Evolutionary conservation across 108 stramenopile species (phyloP).

Genomic region (Cyclotella kingstonii): DNA sequence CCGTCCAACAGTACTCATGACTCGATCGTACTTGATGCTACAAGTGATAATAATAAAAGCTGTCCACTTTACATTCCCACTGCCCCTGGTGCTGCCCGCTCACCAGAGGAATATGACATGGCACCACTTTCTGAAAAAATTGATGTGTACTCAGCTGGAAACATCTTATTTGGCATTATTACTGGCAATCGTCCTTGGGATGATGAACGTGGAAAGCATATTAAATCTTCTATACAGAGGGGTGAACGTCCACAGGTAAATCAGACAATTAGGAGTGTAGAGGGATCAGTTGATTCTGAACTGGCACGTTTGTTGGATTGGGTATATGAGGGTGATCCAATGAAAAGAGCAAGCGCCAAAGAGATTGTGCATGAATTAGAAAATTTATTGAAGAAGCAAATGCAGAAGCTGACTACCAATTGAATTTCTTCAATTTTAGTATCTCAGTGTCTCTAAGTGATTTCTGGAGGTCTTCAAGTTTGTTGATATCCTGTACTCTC

Average conservation of each 20-base stretch:
- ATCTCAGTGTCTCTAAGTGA: too few species aligned
- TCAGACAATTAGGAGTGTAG: constrained; percentile 31
- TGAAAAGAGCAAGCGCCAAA: constrained; percentile 35
- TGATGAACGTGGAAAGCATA: constrained; percentile 32
- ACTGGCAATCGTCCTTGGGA: constrained; percentile 40
- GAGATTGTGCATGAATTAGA: constrained; percentile 44
- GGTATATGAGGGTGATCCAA: constrained; percentile 40
- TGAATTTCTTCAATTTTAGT: too few species aligned
- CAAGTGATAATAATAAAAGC: constrained; percentile 5
- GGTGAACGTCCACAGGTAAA: constrained; percentile 33
- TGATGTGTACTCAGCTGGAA: constrained; percentile 45
- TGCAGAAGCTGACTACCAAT: not conserved
- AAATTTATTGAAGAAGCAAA: constrained; percentile 17
- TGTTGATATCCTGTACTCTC: too few species aligned
- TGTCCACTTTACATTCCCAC: constrained; percentile 72
- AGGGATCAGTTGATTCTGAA: constrained; percentile 31
- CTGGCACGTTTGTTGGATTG: constrained; percentile 36
- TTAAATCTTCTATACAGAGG: constrained; percentile 17
- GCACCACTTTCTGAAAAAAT: constrained; percentile 41
- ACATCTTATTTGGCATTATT: constrained; percentile 47
- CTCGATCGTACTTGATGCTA: not conserved
- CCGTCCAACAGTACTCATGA: not conserved
- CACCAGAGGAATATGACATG: constrained; percentile 73
- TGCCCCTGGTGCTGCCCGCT: constrained; percentile 66
- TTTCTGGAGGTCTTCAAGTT: too few species aligned